Base-by-base conservation (phyloP, 2,329 filamentous ascomycete species). In the Lecanicillium sp. region DNA sequence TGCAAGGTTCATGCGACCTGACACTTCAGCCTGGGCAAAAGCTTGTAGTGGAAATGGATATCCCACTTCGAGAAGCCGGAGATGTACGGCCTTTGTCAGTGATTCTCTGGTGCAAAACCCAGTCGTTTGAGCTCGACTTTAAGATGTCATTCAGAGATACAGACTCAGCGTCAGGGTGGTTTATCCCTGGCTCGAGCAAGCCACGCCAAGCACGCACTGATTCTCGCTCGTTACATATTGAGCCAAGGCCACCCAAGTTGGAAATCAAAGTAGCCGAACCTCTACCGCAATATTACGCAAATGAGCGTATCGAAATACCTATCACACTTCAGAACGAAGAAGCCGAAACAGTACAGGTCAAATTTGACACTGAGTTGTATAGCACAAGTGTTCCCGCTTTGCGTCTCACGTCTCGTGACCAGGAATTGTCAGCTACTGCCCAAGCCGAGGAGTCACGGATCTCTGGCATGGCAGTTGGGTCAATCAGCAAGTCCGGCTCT, bases 211-310 rank as follows among this genome's bases (percentile, higher is more conserved):
- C 68, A 19, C 67, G 76, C 8, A 48, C 60, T 9, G 65, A 72
- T 33, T 62, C 73, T 8, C 67, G 74, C 25, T 64, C 65, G 2
- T 74, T 94, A 40, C 80, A 77, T 40, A 79, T 98, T 17, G 70
- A 88, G 38, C 90, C 92, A 2, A 85, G 94, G 47, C 92, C 90
- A 19, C 92, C 92, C 1, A 96, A 95, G 60, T 78, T 98, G 65
- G 80, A 86, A 49, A 76, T 98, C 33, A 72, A 66, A 18, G 63
- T 86, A 9, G 66, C 75, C 3, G 71, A 77, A 29, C 60, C 81
- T 7, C 67, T 72, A 41, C 71, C 77, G 11, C 80, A 88, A 39
- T 94, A 90, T 57, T 96, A 95, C 55, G 85, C 84, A 2, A 83
- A 94, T 50, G 92, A 98, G 62, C 58, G 66, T 0, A 75, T 95